Evolutionary conservation across 2,329 filamentous ascomycete species (phyloP), one percentile per base, ranked within the genome.

Genomic region (Hymenoscyphus infarciens): DNA sequence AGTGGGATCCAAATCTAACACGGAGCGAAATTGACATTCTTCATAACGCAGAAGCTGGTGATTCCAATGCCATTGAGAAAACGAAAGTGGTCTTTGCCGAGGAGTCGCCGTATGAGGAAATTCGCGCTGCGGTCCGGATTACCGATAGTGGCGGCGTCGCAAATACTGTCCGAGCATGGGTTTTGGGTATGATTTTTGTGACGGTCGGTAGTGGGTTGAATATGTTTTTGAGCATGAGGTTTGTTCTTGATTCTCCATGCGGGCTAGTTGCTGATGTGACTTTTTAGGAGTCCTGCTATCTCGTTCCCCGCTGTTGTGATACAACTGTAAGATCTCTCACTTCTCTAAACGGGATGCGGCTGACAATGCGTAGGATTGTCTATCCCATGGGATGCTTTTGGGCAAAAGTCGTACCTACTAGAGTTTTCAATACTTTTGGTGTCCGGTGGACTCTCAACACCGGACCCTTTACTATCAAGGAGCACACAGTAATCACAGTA

Each of bases 401-500:
- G 62, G 65, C 63, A 87, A 70, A 87, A 82, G 42, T 66, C 42
- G 54, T 68, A 5, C 69, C 69, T 15, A 67, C 55, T 7, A 66
- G 59, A 22, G 59, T 62, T 11, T 67, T 69, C 39, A 77, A 70
- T 35, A 81, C 80, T 1, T 82, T 86, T 66, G 85, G 85, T 15
- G 59, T 80, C 4, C 75, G 69, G 29, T 86, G 82, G 79, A 80
- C 78, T 29, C 75, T 88, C 29, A 89, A 88, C 61, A 85, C 87
- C 0, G 85, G 86, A 0, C 86, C 86, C 0, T 89, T 89, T 74
- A 89, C 87, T 68, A 80, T 87, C 72, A 89, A 89, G 74, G 87
- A 89, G 71, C 87, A 89, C 72, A 76, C 84, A 54, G 82, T 89
- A 63, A 87, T 89, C 61, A 83, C 85, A n/a, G 83, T 87, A 62